Conservation (phyloP, 305 asterid genomes). For the Fraxinus angustifolia region DNA sequence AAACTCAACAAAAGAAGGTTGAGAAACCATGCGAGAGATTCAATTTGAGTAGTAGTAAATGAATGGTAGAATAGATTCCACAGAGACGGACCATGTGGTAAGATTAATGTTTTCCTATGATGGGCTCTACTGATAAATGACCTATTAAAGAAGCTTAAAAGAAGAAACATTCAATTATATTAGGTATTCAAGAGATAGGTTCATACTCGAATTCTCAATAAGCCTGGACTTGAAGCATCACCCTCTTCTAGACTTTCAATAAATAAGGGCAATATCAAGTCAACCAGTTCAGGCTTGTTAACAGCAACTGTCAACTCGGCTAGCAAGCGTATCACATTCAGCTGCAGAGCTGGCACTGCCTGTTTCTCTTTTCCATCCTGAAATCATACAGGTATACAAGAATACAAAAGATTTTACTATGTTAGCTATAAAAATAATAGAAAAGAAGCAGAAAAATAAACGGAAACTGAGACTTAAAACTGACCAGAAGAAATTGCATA, state of each 20-base stretch:
- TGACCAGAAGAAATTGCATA: constrained; percentile 14
- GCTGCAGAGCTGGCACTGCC: constrained; percentile 72
- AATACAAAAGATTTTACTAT: constrained; percentile 19
- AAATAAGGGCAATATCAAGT: constrained; percentile 85
- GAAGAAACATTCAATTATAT: constrained; percentile 19
- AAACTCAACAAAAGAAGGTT: constrained; percentile 59
- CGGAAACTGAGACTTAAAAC: neutral
- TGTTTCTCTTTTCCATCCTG: constrained; percentile 85
- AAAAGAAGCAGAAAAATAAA: constrained; percentile 11
- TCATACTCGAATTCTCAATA: constrained; percentile 87
- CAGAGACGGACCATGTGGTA: neutral
- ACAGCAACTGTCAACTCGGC: constrained; percentile 76
- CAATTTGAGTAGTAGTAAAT: constrained; percentile 17
- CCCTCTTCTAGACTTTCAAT: constrained; percentile 99
- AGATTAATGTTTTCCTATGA: constrained; percentile 4
- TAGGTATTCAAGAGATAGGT: constrained; percentile 25
- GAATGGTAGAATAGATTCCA: neutral
- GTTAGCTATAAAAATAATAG: constrained; percentile 5
- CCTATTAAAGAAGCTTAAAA: constrained; percentile 16
- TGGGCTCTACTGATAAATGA: constrained; percentile 13
- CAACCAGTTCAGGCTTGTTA: constrained; percentile 88
- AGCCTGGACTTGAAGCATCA: constrained; percentile 86
- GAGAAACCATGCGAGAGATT: constrained; percentile 36
- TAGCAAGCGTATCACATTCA: constrained; percentile 78
- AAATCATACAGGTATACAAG: constrained; percentile 27